Evolutionary conservation across 495 filamentous ascomycete genomes (phyloP), one percentile per base, ranked within the genome.

Genomic region (Penicillium angulare): DNA sequence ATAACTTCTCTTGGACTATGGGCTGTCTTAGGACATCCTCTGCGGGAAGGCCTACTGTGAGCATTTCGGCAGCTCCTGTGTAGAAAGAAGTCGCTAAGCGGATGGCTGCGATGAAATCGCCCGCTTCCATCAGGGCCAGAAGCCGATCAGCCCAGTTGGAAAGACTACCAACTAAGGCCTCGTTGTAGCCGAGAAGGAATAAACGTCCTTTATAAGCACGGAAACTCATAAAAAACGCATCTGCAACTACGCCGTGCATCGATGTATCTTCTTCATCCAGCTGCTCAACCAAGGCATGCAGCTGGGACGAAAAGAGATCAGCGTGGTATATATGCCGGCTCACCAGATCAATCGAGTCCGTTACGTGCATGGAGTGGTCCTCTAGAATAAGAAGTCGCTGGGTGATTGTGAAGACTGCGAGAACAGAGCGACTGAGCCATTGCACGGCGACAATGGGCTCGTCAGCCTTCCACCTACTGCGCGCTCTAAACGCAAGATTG

Each of bases 141-240:
- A 98, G 74, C 52, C 93, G 79, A 70, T 98, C 93, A n/a, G 93
- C 93, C 93, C 93, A 98, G 59, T 97, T 97, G 10, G 95, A 97
- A 38, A 98, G 70, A 26, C 84, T 86, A 17, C 93, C 93, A 40
- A 97, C 84, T 2, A 89, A 87, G 7, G 96, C 69, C 59, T 97
- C 93, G 63, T 88, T 90, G 72, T 88, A 89, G 33, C 92, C 92
- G 17, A 98, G 75, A 10, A 97, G 74, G 62, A 97, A 98, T 35
- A 96, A 74, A 10, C 93, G 84, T 13, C 95, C 91, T 68, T 97
- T 98, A 67, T 97, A 97, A 4, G 89, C 82, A 52, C 88, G 89
- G 66, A 97, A 92, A 64, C 95, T 97, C 86, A 96, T 96, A 61
- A 93, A 88, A 57, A 96, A 98, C 13, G 95, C 93, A 74, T 98